Evolutionary conservation across 2,329 filamentous ascomycete species (phyloP), one percentile per base, ranked within the genome.

Genomic region (Aureobasidium subglaciale): DNA sequence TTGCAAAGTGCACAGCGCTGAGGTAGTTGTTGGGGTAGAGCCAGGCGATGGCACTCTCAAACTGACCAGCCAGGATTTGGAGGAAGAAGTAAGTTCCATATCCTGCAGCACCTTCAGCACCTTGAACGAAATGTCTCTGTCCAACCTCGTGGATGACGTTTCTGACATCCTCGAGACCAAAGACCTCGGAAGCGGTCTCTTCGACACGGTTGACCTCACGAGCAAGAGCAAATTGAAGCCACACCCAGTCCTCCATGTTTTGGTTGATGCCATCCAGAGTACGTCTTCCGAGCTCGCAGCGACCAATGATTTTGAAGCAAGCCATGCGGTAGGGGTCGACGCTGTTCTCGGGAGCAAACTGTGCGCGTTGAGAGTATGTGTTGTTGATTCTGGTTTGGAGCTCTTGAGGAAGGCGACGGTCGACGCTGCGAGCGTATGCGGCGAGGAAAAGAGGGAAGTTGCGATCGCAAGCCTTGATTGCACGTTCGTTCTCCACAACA

Each of bases 221-320:
- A 4, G 83, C 82, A 53, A 86, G 73, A 50, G 73, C 77, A 64
- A 86, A 85, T 59, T 85, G 82, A 56, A 86, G 66, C 83, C 83
- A 86, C 59, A 84, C 76, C 82, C 82, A 86, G 62, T 86, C 83
- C 62, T 85, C 82, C 63, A 84, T 79, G 30, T 75, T 78, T 64
- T 81, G 79, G 38, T 74, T 79, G 58, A 85, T 75, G 4, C 74
- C 72, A 41, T 83, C 81, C 32, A 86, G 70, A 58, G 73, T 81
- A 55, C 81, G 75, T 40, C 77, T 75, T 45, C 71, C 74, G 57
- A 85, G 72, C 60, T 86, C 83, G 65, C 82, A 85, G 48, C 83
- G 90, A 42, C 95, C 93, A 63, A 99, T 87, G 59, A 99, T 85
- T 78, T 99, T 97, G 79, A 97, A 97, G 70, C 93, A 96, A 45